phyloP scores from a whole-genome alignment of 768 basidiomycete species.

The Hirschioporus abietinus region DNA sequence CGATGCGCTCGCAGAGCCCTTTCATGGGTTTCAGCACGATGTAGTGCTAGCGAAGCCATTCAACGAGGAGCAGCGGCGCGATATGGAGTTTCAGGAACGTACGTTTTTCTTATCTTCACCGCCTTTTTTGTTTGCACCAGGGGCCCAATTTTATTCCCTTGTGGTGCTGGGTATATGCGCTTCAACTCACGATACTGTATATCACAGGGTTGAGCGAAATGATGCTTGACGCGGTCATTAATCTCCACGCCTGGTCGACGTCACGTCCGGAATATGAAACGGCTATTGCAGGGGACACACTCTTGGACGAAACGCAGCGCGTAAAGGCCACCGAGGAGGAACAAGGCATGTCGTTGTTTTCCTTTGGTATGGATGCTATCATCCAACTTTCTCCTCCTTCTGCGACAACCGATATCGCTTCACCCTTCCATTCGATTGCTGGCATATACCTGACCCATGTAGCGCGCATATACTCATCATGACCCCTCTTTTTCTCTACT shows the following conservation, averaged over 20 bases:
- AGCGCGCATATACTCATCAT: not conserved
- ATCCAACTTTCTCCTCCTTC: not conserved
- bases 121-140: too few species aligned
- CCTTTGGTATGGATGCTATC: conserved; percentile 21
- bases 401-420: not conserved
- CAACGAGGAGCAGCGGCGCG: not conserved
- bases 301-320: conserved; percentile 15
- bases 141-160: too few species aligned
- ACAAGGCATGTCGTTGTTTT: conserved; percentile 29
- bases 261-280: not conserved
- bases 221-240: not conserved
- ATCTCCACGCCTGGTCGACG: conserved; percentile 2
- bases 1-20: not conserved
- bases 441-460: not conserved
- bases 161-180: not conserved
- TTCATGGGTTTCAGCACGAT: not conserved
- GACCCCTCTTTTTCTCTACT: not conserved
- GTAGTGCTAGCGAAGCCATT: not conserved
- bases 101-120: not conserved
- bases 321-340: conserved; percentile 21
- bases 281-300: conserved; percentile 8
- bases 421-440: too few species aligned
- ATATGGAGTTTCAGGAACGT: conserved; percentile 4
- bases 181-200: not conserved
- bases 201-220: not conserved